Conservation (phyloP, 179 eudicot species). For the Beta lomatogona region DNA sequence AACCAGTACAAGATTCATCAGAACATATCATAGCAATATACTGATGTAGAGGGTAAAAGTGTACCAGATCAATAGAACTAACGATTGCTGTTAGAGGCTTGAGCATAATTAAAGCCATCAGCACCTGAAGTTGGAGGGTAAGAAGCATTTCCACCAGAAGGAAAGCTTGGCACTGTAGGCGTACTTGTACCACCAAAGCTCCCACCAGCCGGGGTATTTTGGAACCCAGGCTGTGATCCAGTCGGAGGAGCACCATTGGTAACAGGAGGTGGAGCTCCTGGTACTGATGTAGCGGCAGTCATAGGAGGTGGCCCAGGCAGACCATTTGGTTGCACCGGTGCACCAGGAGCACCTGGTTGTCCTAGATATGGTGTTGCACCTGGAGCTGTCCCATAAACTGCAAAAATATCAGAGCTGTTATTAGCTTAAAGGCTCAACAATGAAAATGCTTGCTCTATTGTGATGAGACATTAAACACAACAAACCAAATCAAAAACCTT, state of each 20-base stretch:
- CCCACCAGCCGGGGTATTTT: conserved; percentile 36
- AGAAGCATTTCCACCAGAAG: conserved; percentile 35
- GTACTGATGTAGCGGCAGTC: conserved; percentile 34
- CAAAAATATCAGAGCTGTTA: background rate
- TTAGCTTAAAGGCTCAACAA: conserved; percentile 2
- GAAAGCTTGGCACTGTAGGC: conserved; percentile 34
- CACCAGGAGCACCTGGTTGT: conserved; percentile 39
- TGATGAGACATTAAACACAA: background rate
- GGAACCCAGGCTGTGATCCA: conserved; percentile 39
- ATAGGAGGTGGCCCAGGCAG: conserved; percentile 43
- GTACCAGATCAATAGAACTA: conserved; percentile 19
- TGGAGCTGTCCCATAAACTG: conserved; percentile 47
- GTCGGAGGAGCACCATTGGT: conserved; percentile 43
- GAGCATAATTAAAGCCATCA: conserved; percentile 44
- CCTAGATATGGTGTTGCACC: conserved; percentile 33
- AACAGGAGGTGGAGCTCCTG: conserved; percentile 35
- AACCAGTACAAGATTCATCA: background rate
- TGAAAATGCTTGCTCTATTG: background rate
- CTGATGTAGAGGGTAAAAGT: background rate
- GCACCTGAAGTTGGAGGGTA: conserved; percentile 37
- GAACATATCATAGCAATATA: conserved; percentile 7
- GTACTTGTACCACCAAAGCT: conserved; percentile 33
- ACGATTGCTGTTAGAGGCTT: conserved; percentile 33
- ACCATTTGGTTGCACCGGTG: conserved; percentile 44
- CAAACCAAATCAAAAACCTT: background rate